Percentiles rank a stretch among this genome's conserved stretches.
Evolutionary conservation across 352 stramenopile genomes (phyloP).

Genomic region (Globisporangium irregulare): DNA sequence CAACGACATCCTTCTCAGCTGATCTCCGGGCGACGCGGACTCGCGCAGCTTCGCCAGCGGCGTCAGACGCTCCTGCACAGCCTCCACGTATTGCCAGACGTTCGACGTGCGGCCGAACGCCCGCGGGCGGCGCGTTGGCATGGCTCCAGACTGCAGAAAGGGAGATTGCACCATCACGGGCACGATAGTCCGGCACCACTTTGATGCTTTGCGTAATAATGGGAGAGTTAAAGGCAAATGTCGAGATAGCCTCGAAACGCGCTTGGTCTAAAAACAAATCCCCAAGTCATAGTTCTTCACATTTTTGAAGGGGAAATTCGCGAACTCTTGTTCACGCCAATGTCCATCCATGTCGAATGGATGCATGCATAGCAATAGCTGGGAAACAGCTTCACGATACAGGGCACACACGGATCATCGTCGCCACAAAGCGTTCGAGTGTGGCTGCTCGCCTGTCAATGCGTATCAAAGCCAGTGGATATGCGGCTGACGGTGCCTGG

Average conservation of each 20-base stretch:
- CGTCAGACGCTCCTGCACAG: slow-evolving; percentile 39
- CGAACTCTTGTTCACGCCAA: background rate
- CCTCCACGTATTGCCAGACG: slow-evolving; percentile 68
- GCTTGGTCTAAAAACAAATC: background rate
- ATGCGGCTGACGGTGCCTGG: background rate
- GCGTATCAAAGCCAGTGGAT: too few relatives aligned
- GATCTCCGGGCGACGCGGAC: background rate
- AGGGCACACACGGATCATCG: background rate
- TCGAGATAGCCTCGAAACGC: slow-evolving; percentile 1
- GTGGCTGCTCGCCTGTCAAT: too few relatives aligned
- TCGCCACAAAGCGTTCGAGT: background rate
- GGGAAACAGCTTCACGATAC: too few relatives aligned
- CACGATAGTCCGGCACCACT: background rate
- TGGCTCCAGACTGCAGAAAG: background rate
- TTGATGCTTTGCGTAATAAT: background rate
- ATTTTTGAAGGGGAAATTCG: background rate
- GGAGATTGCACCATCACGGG: background rate
- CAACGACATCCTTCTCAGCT: slow-evolving; percentile 12
- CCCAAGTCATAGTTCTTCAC: background rate
- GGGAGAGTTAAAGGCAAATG: background rate
- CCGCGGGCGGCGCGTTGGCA: slow-evolving; percentile 26
- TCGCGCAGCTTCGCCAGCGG: background rate
- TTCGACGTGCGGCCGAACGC: slow-evolving; percentile 69
- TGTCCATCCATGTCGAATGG: background rate
- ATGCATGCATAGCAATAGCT: background rate